These are phyloP conservation scores for Fimicolochytrium jonesii DNA, from an alignment of 192 early-diverging fungal genomes.

Conservation along the genomic window DNA sequence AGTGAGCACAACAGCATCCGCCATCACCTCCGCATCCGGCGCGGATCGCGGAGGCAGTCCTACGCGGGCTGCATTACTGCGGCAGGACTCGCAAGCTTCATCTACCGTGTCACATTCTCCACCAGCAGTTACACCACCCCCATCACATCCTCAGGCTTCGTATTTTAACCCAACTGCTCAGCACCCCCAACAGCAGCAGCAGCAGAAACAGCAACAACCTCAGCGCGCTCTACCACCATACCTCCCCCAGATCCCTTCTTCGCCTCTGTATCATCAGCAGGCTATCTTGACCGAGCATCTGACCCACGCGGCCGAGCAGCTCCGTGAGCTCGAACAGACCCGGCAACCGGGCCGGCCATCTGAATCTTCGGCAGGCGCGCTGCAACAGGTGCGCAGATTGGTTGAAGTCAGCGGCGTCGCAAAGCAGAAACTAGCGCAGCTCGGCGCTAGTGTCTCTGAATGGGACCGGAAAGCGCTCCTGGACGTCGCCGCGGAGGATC, in stretches of 20 bases:
- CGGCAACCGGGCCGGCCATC: conserved; percentile 1
- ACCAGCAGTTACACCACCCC: neutral
- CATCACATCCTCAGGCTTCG: no score
- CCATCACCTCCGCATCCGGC: no score
- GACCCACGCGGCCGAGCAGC: neutral
- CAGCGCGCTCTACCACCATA: neutral
- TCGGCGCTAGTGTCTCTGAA: neutral
- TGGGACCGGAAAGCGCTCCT: neutral
- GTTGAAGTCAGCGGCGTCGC: conserved; percentile 11
- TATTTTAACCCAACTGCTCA: no score
- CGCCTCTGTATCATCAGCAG: conserved; percentile 18
- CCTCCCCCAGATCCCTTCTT: conserved; percentile 21
- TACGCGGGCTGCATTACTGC: no score
- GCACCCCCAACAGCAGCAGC: neutral
- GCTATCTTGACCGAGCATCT: conserved; percentile 8
- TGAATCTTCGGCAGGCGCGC: neutral
- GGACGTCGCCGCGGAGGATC: neutral
- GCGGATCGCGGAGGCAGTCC: no score
- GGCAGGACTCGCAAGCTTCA: no score
- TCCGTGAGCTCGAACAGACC: conserved; percentile 5
- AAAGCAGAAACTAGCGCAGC: neutral
- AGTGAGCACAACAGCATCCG: no score
- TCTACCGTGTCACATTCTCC: no score
- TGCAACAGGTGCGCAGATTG: conserved; percentile 16
- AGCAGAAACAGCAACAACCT: neutral